Conservation (phyloP, 2,329 filamentous ascomycete species). For the Tolypocladium guangdongense region DNA sequence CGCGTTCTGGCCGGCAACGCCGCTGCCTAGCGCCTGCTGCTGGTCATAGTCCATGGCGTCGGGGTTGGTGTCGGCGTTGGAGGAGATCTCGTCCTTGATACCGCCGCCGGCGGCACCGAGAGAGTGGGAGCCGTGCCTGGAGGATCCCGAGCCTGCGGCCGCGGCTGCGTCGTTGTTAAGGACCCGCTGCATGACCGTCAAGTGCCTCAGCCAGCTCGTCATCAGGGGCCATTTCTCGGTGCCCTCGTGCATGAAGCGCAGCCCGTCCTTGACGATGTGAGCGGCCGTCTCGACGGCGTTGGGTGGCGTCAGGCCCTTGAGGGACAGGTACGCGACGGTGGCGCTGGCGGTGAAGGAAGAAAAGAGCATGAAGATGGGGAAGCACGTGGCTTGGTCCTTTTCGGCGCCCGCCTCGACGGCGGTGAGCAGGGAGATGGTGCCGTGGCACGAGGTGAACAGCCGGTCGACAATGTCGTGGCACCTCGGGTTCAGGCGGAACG, state of each 20-base stretch:
- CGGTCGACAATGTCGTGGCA: slow-evolving; percentile 43
- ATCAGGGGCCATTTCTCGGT: slow-evolving; percentile 50
- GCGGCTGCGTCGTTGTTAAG: slow-evolving; percentile 39
- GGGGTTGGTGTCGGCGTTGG: slow-evolving; percentile 42
- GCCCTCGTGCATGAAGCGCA: slow-evolving; percentile 48
- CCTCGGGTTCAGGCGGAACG: slow-evolving; percentile 38
- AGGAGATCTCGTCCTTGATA: slow-evolving; percentile 43
- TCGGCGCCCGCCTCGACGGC: slow-evolving; percentile 45
- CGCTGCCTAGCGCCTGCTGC: slow-evolving; percentile 12
- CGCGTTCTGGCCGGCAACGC: slow-evolving; percentile 16
- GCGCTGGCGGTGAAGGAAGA: slow-evolving; percentile 50
- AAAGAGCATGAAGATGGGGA: slow-evolving; percentile 54
- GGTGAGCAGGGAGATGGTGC: slow-evolving; percentile 43
- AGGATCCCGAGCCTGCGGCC: slow-evolving; percentile 8
- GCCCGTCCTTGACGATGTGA: slow-evolving; percentile 45
- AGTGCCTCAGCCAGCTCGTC: slow-evolving; percentile 47
- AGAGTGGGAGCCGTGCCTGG: slow-evolving; percentile 23
- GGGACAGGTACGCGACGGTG: slow-evolving; percentile 50
- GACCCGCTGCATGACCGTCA: slow-evolving; percentile 51
- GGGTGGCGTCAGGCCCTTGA: slow-evolving; percentile 46
- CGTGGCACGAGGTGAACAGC: slow-evolving; percentile 48
- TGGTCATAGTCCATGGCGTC: slow-evolving; percentile 50
- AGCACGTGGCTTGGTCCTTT: slow-evolving; percentile 47
- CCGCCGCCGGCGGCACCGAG: slow-evolving; percentile 16
- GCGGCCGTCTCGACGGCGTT: slow-evolving; percentile 46